A percentile compares a stretch with the other conserved stretches of the same genome.
Conservation (phyloP, 805 yeast genomes). For the Lipomyces kockii region DNA sequence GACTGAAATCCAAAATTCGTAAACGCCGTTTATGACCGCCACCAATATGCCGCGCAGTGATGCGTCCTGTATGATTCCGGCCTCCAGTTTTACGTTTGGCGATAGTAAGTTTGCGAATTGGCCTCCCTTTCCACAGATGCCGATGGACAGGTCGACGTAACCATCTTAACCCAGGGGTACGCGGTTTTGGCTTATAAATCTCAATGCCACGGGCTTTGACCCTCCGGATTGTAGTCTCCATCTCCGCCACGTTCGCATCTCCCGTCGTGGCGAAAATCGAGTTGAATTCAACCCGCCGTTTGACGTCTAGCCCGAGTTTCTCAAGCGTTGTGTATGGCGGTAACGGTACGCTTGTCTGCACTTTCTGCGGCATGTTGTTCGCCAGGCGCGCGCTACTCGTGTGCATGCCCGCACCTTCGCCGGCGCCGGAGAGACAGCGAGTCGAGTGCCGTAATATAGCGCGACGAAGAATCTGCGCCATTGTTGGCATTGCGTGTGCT, state of each 20-base stretch:
- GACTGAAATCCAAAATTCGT: slow-evolving; percentile 76
- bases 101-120: slow-evolving; percentile 73
- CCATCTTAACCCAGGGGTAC: slow-evolving; percentile 52
- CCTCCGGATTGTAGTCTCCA: slow-evolving; percentile 11
- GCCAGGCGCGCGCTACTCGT: slow-evolving; percentile 23
- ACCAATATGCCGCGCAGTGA: slow-evolving; percentile 93
- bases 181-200: slow-evolving; percentile 31
- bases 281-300: slow-evolving; percentile 1
- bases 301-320: slow-evolving; percentile 23
- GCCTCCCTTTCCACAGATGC: slow-evolving; percentile 84
- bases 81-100: slow-evolving; percentile 79
- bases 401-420: slow-evolving; percentile 14
- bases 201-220: slow-evolving; percentile 9
- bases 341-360: background rate
- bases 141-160: slow-evolving; percentile 85
- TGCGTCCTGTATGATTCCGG: slow-evolving; percentile 84
- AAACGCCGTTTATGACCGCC: slow-evolving; percentile 94
- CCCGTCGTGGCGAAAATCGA: background rate
- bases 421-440: background rate
- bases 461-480: background rate
- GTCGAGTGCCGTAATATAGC: background rate
- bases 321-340: slow-evolving; percentile 18
- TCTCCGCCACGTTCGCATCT: background rate
- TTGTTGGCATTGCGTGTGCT: background rate
- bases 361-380: slow-evolving; percentile 19